Conservation (phyloP, 1,284 basidiomycete species). For the Earliella scabrosa region DNA sequence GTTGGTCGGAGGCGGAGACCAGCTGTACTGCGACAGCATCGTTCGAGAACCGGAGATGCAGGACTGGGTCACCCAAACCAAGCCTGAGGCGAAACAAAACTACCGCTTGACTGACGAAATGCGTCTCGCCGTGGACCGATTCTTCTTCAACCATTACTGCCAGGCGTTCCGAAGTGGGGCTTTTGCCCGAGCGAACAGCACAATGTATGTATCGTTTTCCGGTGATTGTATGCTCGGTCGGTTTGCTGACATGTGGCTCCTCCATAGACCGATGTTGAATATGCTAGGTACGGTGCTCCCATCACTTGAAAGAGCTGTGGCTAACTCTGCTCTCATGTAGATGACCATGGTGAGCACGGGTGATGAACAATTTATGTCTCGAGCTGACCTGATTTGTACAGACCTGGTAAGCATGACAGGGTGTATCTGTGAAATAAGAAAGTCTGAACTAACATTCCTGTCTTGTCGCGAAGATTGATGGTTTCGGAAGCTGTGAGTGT, state of each 20-base stretch:
- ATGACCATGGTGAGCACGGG: conserved; percentile 71
- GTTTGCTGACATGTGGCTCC: neutral
- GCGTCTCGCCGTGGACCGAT: conserved; percentile 81
- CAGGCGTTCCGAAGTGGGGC: conserved; percentile 86
- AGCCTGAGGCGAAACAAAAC: conserved; percentile 65
- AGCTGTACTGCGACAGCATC: conserved; percentile 79
- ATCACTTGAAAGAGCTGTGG: neutral
- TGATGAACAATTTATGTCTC: neutral
- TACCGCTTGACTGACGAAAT: conserved; percentile 79
- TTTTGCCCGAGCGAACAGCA: conserved; percentile 90
- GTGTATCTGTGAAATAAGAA: conserved; percentile 31
- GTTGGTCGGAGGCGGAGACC: conserved; percentile 85
- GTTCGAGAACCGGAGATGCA: conserved; percentile 78
- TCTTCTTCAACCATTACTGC: conserved; percentile 92
- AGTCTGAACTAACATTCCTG: conserved; percentile 5
- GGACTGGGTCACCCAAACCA: conserved; percentile 79
- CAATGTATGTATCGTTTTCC: conserved; percentile 67
- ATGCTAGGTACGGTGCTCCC: conserved; percentile 41
- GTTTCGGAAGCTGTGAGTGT: conserved; percentile 84
- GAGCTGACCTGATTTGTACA: conserved; percentile 26
- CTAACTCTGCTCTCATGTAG: conserved; percentile 37
- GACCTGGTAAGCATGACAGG: conserved; percentile 44
- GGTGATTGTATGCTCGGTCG: conserved; percentile 48
- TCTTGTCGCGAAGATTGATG: conserved; percentile 72
- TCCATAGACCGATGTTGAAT: conserved; percentile 42